These are phyloP conservation scores for Chaetomium olivaceum DNA, from an alignment of 2,329 filamentous ascomycete species.

Conservation along the genomic window DNA sequence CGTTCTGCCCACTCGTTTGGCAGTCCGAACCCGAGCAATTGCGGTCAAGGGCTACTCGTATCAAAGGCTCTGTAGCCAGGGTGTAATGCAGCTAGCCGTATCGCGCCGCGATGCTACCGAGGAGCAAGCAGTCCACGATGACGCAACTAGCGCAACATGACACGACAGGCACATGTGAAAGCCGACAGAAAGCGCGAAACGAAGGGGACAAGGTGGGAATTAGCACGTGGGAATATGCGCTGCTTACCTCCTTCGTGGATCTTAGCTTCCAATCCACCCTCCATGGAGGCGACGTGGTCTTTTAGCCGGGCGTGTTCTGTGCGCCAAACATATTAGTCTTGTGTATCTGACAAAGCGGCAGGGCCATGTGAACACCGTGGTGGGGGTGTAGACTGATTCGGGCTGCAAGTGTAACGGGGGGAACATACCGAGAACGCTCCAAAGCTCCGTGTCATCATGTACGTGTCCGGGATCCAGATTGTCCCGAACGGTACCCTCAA, in stretches of 20 bases:
- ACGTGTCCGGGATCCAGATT: conserved; percentile 94
- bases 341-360: conserved; percentile 26
- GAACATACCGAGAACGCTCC: conserved; percentile 84
- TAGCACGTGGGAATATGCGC: conserved; percentile 29
- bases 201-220: conserved; percentile 16
- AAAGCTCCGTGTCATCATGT: conserved; percentile 94
- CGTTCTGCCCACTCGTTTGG: neutral
- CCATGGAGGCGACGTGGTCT: conserved; percentile 84
- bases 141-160: conserved; percentile 9
- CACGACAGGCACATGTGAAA: conserved; percentile 21
- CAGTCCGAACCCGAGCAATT: neutral
- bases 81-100: conserved; percentile 23
- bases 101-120: conserved; percentile 21
- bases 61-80: neutral
- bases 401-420: conserved; percentile 16
- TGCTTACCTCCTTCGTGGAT: conserved; percentile 90
- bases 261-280: conserved; percentile 83
- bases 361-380: conserved; percentile 27
- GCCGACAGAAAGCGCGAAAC: conserved; percentile 35
- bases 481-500: conserved; percentile 72
- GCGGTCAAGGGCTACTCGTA: conserved; percentile 1
- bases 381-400: conserved; percentile 10
- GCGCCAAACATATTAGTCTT: conserved; percentile 41
- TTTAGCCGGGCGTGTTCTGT: conserved; percentile 89
- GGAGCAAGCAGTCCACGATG: neutral